phyloP scores from a whole-genome alignment of 1,284 basidiomycete species.

The Ceratorhiza oryzae-sativae region DNA sequence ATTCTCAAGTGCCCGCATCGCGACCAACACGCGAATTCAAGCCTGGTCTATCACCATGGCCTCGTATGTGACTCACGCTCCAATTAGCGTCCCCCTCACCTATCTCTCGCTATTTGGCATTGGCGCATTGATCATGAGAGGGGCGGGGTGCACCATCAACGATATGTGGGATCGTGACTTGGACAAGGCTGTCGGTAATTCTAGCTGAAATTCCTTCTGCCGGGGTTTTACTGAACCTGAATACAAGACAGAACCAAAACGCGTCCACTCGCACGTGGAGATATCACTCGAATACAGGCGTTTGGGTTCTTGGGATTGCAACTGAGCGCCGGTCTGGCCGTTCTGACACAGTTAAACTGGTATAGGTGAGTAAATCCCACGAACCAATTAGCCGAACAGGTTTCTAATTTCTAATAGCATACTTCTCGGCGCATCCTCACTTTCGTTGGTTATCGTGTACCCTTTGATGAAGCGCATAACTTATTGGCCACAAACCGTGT shows the following conservation, averaged over 20 bases:
- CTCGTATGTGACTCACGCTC: conserved; percentile 73
- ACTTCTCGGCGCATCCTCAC: conserved; percentile 86
- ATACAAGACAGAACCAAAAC: conserved; percentile 66
- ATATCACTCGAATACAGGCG: conserved; percentile 79
- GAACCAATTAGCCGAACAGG: neutral
- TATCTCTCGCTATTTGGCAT: conserved; percentile 86
- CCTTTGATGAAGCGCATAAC: conserved; percentile 98
- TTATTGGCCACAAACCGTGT: conserved; percentile 94
- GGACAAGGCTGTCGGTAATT: conserved; percentile 89
- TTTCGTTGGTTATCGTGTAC: conserved; percentile 88
- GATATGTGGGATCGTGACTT: conserved; percentile 97
- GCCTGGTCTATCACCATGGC: conserved; percentile 98
- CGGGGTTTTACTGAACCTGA: neutral
- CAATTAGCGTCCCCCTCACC: conserved; percentile 70
- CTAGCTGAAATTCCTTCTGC: conserved; percentile 46
- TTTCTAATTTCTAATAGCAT: conserved; percentile 63
- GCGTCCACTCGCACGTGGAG: conserved; percentile 81
- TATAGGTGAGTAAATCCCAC: conserved; percentile 72
- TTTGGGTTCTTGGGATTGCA: conserved; percentile 85
- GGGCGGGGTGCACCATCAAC: conserved; percentile 98
- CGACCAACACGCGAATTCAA: conserved; percentile 49
- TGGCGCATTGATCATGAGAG: conserved; percentile 95
- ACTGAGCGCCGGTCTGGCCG: conserved; percentile 83
- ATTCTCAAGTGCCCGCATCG: neutral
- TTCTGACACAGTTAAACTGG: conserved; percentile 91